These are phyloP conservation scores for Apiotrichum siamense DNA, from an alignment of 1,284 basidiomycete genomes.

Conservation along the genomic window DNA sequence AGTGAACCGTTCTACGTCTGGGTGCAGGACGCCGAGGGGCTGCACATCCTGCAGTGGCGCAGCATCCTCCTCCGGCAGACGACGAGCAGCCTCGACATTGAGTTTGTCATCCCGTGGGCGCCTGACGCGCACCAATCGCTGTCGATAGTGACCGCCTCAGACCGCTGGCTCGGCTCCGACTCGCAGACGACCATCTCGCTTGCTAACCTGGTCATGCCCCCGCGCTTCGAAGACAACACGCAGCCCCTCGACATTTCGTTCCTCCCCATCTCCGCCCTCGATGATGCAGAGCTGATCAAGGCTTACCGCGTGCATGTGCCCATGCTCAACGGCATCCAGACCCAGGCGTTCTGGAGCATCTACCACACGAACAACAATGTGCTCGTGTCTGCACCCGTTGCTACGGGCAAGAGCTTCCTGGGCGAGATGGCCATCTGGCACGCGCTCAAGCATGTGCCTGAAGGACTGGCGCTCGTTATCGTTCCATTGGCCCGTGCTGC, in stretches of 20 bases:
- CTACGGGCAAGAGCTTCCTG: slow-evolving; percentile 74
- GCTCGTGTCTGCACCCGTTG: slow-evolving; percentile 74
- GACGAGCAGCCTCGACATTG: slow-evolving; percentile 59
- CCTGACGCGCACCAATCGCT: slow-evolving; percentile 59
- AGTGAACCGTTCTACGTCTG: slow-evolving; percentile 92
- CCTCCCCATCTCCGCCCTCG: slow-evolving; percentile 57
- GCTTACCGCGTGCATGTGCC: slow-evolving; percentile 51
- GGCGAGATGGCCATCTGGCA: slow-evolving; percentile 66
- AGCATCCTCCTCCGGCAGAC: slow-evolving; percentile 65
- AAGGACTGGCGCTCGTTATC: slow-evolving; percentile 38
- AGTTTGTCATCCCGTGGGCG: slow-evolving; percentile 74
- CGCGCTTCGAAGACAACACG: slow-evolving; percentile 58
- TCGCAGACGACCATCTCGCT: slow-evolving; percentile 63
- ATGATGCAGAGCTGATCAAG: slow-evolving; percentile 52
- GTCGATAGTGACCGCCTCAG: slow-evolving; percentile 80
- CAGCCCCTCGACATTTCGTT: slow-evolving; percentile 75
- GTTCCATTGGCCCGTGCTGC: slow-evolving; percentile 41
- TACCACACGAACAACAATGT: slow-evolving; percentile 65
- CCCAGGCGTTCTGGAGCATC: slow-evolving; percentile 80
- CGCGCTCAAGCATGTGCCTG: slow-evolving; percentile 33
- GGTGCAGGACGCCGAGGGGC: slow-evolving; percentile 79
- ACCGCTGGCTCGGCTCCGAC: slow-evolving; percentile 91
- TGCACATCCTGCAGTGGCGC: slow-evolving; percentile 75
- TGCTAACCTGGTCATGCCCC: slow-evolving; percentile 70
- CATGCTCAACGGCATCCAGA: slow-evolving; percentile 80